phyloP scores from a whole-genome alignment of 345 rosid species.

The Murraya koenigii region DNA sequence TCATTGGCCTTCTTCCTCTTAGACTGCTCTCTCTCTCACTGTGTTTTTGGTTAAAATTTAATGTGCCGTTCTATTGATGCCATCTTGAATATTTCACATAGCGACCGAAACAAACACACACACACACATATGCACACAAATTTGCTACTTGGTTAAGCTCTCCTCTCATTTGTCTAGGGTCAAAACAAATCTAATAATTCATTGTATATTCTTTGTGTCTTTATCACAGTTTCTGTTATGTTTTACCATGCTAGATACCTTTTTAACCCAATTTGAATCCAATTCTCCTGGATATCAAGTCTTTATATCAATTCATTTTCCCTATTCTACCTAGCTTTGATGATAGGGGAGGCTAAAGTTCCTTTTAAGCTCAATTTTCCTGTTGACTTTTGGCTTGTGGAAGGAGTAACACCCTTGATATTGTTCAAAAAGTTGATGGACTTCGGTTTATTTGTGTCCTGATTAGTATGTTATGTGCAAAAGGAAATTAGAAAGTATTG shows the following conservation, averaged over 20 bases:
- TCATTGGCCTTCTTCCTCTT: background rate
- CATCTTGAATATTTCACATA: no score
- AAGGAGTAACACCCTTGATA: background rate
- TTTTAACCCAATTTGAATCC: no score
- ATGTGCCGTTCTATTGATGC: background rate
- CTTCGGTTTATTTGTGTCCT: background rate
- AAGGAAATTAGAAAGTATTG: background rate
- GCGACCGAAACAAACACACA: no score
- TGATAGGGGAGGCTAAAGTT: background rate
- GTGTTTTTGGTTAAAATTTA: background rate
- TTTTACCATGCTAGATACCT: no score
- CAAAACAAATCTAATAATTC: no score
- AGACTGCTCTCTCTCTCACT: background rate
- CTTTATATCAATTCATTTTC: background rate
- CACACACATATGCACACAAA: no score
- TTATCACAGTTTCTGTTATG: no score
- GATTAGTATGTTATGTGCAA: background rate
- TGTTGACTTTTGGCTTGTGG: background rate
- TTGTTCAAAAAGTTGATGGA: background rate
- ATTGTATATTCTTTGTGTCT: no score
- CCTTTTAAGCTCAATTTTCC: background rate
- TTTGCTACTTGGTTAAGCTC: no score
- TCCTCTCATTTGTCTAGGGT: no score
- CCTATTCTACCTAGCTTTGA: background rate
- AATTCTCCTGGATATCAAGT: background rate